phyloP scores from a whole-genome alignment of 148 eudicot species.

The Bassia scoparia region DNA sequence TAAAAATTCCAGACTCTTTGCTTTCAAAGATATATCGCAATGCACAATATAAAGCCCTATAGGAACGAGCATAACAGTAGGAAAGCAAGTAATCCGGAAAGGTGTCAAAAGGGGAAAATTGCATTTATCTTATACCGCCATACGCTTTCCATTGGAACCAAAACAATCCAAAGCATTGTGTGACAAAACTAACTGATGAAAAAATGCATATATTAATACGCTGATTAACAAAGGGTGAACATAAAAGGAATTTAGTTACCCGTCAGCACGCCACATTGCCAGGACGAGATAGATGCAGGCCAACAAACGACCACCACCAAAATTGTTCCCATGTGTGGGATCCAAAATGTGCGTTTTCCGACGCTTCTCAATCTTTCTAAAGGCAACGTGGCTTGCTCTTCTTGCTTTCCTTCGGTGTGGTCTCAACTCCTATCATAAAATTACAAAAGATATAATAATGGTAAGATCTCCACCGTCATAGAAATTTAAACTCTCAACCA shows the following conservation, averaged over 20 bases:
- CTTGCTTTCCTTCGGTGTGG: constrained; percentile 50
- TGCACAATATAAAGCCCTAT: not conserved
- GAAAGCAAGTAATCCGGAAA: too few species aligned
- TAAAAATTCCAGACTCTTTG: constrained; percentile 71
- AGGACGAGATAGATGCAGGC: constrained; percentile 73
- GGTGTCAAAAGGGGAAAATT: not conserved
- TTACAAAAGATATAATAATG: not conserved
- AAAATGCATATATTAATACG: not conserved
- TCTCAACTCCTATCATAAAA: constrained; percentile 41
- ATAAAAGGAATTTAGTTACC: constrained; percentile 27
- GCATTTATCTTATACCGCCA: not conserved
- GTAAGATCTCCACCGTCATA: not conserved
- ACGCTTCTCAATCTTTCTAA: constrained; percentile 55
- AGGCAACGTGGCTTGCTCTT: constrained; percentile 70
- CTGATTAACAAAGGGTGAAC: not conserved
- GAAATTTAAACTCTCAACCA: too few species aligned
- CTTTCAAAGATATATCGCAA: constrained; percentile 64
- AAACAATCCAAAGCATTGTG: too few species aligned
- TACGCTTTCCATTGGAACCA: not conserved
- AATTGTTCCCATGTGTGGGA: constrained; percentile 69
- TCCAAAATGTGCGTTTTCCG: constrained; percentile 50
- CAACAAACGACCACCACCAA: constrained; percentile 57
- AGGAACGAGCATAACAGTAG: not conserved
- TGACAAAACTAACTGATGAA: too few species aligned
- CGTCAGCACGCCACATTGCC: constrained; percentile 85